Base-by-base conservation (phyloP, 345 rosid species). In the Hibiscus trionum region DNA sequence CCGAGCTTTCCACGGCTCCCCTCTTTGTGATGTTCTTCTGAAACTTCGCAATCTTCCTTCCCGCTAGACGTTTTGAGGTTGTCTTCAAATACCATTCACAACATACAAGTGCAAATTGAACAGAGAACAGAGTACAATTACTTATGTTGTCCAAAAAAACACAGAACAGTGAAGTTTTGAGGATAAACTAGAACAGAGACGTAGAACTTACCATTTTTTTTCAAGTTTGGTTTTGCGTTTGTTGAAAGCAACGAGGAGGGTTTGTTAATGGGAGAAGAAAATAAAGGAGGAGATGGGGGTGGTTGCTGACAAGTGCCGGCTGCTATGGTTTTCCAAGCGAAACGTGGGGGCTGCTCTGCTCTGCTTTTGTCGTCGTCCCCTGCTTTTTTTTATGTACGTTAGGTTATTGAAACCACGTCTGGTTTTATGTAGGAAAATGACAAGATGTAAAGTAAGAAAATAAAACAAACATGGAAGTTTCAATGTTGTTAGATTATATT, bases 21-120 rank as follows among this genome's bases (percentile, higher is more conserved):
- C 81, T 72, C 81, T 58, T 81, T 2, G 77, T 53, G 33, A 81
- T 73, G 73, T 76, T 81, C 76, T 37, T 81, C 64, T 81, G 64
- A 77, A 78, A 81, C 80, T 50, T 81, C 4, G 70, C 77, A 10
- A 78, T 59, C 75, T 73, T 81, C 69, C 77, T 78, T 27, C 71
- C 82, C 10, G 82, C 73, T 29, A 73, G 42, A 17, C 82, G 79
- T 73, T 55, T 81, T 55, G 82, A 81, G 10, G 82, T 78, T 4
- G 83, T 80, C 83, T 65, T 80, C 11, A 42, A 42, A 42, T 52
- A 16, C 56, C 7, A 52, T 5, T 52, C 17, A 52, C 21, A 15
- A 15, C 17, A 5, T 0, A 35, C 39, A 35, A 35, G 39, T 37
- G 42, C 9, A 37, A 37, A 37, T 37, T 37, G 10, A 37, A 37